Conservation (phyloP, 1,139 yeast species). For the Sugiyamaella neomexicana region DNA sequence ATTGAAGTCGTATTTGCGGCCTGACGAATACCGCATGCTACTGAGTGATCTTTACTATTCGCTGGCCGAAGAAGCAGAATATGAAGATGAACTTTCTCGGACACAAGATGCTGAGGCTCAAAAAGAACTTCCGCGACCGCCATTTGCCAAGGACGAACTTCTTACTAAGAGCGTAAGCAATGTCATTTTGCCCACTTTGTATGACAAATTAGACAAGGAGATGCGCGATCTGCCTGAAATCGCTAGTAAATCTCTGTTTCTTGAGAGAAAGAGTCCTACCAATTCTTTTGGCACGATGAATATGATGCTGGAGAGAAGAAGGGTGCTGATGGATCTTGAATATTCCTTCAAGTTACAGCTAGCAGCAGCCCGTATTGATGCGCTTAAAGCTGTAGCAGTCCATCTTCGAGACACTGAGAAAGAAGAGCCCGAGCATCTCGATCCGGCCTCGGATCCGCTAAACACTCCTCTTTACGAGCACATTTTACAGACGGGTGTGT, state of each 20-base stretch:
- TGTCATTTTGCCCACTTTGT: conserved; percentile 5
- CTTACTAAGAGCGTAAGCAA: conserved; percentile 1
- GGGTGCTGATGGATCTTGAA: conserved; percentile 22
- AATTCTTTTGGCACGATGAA: conserved; percentile 4
- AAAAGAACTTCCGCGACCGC: background rate
- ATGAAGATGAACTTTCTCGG: background rate
- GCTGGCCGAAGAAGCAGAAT: conserved; percentile 12
- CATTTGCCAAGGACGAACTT: background rate
- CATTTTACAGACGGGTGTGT: background rate
- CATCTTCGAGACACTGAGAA: background rate
- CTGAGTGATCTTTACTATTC: conserved; percentile 25
- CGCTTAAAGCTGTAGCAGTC: conserved; percentile 16
- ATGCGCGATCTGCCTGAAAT: conserved; percentile 9
- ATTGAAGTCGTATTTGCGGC: conserved; percentile 21
- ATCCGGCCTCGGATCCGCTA: background rate
- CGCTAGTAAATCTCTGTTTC: conserved; percentile 3
- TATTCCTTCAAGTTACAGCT: conserved; percentile 24
- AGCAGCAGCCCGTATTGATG: conserved; percentile 22
- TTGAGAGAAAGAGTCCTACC: background rate
- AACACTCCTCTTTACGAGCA: background rate
- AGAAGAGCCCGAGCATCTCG: background rate
- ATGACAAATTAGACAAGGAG: conserved; percentile 11
- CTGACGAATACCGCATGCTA: conserved; percentile 22
- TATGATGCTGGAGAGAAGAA: conserved; percentile 19
- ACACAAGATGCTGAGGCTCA: background rate